These are phyloP conservation scores for Mycena alexandri DNA, from an alignment of 768 basidiomycete species.

Conservation along the genomic window DNA sequence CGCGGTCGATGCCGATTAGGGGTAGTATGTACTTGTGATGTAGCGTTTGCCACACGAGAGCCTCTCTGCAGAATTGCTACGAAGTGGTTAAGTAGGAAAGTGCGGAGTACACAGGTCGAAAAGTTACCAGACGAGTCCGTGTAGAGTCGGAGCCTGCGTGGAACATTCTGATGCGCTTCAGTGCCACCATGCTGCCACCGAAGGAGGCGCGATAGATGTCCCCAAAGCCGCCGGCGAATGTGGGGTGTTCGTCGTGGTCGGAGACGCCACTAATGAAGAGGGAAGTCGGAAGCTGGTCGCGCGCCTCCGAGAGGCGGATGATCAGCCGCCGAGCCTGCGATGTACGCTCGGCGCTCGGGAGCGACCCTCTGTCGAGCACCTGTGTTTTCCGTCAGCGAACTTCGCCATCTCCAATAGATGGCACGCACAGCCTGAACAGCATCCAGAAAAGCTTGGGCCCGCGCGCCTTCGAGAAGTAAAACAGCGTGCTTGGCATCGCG, in stretches of 20 bases:
- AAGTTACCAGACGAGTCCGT: background rate
- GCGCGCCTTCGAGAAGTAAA: conserved; percentile 1
- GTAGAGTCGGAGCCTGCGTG: background rate
- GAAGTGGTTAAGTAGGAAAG: background rate
- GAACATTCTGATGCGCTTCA: conserved; percentile 10
- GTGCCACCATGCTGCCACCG: background rate
- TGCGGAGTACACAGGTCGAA: no score
- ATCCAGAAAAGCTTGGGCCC: conserved; percentile 10
- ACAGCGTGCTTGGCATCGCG: background rate
- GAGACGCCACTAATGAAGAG: conserved; percentile 32
- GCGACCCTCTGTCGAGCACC: conserved; percentile 12
- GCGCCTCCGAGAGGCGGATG: conserved; percentile 29
- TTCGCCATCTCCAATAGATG: background rate
- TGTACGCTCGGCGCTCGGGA: background rate
- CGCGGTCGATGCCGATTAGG: conserved; percentile 16
- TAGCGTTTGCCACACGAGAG: conserved; percentile 17
- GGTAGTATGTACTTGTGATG: conserved; percentile 2
- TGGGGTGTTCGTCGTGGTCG: conserved; percentile 21
- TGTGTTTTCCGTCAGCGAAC: background rate
- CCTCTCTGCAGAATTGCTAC: conserved; percentile 17
- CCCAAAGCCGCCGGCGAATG: conserved; percentile 37
- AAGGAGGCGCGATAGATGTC: conserved; percentile 37
- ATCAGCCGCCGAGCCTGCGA: conserved; percentile 19
- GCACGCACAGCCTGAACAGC: conserved; percentile 10
- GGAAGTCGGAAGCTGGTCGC: conserved; percentile 32